phyloP scores from a whole-genome alignment of 2,329 filamentous ascomycete species.

The Ilyonectria mors-panacis region DNA sequence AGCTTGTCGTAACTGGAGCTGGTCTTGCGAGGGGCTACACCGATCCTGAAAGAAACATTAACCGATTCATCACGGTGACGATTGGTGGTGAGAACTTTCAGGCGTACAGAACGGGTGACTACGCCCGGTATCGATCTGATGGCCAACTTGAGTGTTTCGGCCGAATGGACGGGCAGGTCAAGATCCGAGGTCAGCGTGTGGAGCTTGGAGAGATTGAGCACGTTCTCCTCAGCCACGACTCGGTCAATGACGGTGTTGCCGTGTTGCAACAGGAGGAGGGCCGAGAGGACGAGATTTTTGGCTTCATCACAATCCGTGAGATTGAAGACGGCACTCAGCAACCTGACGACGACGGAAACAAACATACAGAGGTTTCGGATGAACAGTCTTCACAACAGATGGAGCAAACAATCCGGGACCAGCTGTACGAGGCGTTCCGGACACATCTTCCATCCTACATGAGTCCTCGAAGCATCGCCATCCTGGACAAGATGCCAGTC shows the following conservation, averaged over 20 bases:
- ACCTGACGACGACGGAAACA: neutral
- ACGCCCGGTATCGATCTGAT: conserved; percentile 33
- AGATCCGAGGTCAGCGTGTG: conserved; percentile 41
- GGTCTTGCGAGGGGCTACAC: conserved; percentile 6
- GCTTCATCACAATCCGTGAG: neutral
- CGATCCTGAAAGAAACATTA: neutral
- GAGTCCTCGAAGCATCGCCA: conserved; percentile 41
- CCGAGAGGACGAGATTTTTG: neutral
- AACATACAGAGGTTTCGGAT: neutral
- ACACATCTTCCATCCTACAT: conserved; percentile 45
- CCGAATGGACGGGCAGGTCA: conserved; percentile 41
- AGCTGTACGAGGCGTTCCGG: conserved; percentile 16
- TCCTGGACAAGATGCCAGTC: conserved; percentile 46
- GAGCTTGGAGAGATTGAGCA: conserved; percentile 43
- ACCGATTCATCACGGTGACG: neutral
- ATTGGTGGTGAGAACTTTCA: neutral
- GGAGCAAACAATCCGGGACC: neutral
- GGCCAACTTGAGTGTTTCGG: conserved; percentile 34
- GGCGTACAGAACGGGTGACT: conserved; percentile 39
- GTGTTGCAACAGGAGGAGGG: neutral
- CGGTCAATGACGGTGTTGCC: neutral
- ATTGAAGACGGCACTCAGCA: neutral
- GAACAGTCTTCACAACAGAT: neutral
- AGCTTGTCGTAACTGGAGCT: conserved; percentile 48
- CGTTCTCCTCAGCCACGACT: conserved; percentile 3